phyloP scores from a whole-genome alignment of 2,329 filamentous ascomycete genomes.

The Neonectria hederae region DNA sequence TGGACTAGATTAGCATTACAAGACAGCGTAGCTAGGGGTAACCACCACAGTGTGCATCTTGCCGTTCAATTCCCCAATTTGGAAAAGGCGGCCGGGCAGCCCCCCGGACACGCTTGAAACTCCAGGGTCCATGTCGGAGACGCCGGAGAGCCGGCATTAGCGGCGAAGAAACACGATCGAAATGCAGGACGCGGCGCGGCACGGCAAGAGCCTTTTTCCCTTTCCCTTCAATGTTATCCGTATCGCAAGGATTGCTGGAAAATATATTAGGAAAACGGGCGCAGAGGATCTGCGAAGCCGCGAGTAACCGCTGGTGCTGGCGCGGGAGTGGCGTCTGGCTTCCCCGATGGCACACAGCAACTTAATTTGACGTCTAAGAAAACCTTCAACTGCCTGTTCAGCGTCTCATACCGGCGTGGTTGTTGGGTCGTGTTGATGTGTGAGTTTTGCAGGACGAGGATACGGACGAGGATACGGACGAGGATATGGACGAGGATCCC shows the following conservation, averaged over 20 bases:
- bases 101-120: neutral
- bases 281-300: slow-evolving; percentile 1
- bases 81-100: neutral
- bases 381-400: neutral
- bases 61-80: neutral
- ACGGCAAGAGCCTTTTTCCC: neutral
- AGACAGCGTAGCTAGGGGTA: neutral
- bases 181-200: neutral
- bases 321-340: slow-evolving; percentile 10
- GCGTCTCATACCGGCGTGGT: neutral
- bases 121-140: neutral
- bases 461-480: neutral
- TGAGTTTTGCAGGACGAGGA: neutral
- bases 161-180: neutral
- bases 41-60: neutral
- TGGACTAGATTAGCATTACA: too few relatives aligned
- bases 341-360: neutral
- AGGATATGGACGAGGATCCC: neutral
- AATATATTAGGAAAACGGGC: neutral
- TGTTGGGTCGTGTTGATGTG: neutral
- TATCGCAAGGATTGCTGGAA: neutral
- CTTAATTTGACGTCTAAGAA: slow-evolving; percentile 12
- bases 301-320: slow-evolving; percentile 4
- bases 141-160: neutral
- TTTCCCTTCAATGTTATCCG: neutral